These are phyloP conservation scores for Acacia melanoxylon DNA, from an alignment of 306 rosid genomes.

Conservation along the genomic window DNA sequence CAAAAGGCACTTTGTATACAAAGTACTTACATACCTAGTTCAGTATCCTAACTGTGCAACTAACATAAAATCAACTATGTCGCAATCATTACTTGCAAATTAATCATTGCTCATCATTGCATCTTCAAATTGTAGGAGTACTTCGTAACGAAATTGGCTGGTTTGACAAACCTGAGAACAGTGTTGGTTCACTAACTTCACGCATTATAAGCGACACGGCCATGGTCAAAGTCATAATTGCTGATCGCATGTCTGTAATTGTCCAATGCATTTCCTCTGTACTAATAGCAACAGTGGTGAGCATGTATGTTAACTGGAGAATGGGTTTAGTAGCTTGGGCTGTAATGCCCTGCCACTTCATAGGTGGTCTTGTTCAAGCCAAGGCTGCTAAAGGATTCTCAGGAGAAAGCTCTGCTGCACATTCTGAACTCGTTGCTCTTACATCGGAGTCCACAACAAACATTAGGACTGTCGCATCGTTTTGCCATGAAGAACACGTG, in stretches of 20 bases:
- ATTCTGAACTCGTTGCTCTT: constrained; percentile 68
- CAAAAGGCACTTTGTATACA: too few species aligned
- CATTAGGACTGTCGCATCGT: constrained; percentile 82
- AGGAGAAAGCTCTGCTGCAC: constrained; percentile 71
- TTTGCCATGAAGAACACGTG: constrained; percentile 78
- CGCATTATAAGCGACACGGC: constrained; percentile 75
- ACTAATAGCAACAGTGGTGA: constrained; percentile 79
- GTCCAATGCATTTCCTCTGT: constrained; percentile 87
- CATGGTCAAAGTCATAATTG: constrained; percentile 76
- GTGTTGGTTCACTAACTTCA: constrained; percentile 68
- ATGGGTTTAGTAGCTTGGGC: constrained; percentile 94
- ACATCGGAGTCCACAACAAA: constrained; percentile 81
- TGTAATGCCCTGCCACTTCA: constrained; percentile 97
- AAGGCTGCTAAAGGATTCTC: constrained; percentile 90
- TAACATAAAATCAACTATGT: too few species aligned
- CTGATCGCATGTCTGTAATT: constrained; percentile 86
- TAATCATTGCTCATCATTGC: not conserved
- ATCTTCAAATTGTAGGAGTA: constrained; percentile 52
- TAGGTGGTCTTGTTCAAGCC: constrained; percentile 90
- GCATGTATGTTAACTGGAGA: constrained; percentile 81
- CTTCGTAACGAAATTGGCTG: constrained; percentile 77
- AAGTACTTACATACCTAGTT: too few species aligned
- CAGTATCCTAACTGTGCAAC: too few species aligned
- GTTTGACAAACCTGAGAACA: constrained; percentile 86
- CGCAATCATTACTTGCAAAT: not conserved